Percentiles rank a stretch among this genome's conserved stretches.
phyloP scores from a whole-genome alignment of 1,139 yeast genomes.

The Candida dubliniensis region DNA sequence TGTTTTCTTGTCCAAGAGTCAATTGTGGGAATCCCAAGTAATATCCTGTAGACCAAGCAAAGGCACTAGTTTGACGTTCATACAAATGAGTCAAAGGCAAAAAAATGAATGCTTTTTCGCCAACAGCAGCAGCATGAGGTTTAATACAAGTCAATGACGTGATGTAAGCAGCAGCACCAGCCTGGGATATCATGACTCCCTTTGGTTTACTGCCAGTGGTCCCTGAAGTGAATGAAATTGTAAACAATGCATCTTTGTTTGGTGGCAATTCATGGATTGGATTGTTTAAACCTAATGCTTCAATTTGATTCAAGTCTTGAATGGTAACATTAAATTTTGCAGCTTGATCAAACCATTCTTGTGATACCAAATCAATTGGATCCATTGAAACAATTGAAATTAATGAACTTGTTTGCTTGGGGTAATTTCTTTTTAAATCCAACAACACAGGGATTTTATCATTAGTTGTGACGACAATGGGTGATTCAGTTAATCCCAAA shows the following conservation, averaged over 20 bases:
- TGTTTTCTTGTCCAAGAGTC: slow-evolving; percentile 12
- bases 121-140: slow-evolving; percentile 16
- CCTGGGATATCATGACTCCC: slow-evolving; percentile 62
- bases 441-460: slow-evolving; percentile 28
- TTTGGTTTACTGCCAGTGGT: slow-evolving; percentile 67
- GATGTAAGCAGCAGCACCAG: slow-evolving; percentile 48
- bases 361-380: slow-evolving; percentile 19
- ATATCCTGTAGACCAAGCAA: slow-evolving; percentile 36
- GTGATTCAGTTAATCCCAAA: slow-evolving; percentile 29
- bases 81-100: slow-evolving; percentile 41
- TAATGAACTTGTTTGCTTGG: slow-evolving; percentile 21
- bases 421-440: slow-evolving; percentile 21
- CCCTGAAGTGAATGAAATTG: slow-evolving; percentile 74
- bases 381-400: slow-evolving; percentile 35
- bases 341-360: slow-evolving; percentile 19
- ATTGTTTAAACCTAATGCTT: slow-evolving; percentile 46
- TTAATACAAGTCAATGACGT: slow-evolving; percentile 20
- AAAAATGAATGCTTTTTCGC: slow-evolving; percentile 24
- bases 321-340: slow-evolving; percentile 25
- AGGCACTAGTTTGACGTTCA: slow-evolving; percentile 34
- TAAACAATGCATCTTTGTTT: slow-evolving; percentile 49
- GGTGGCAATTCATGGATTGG: slow-evolving; percentile 51
- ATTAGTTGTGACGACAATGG: slow-evolving; percentile 30
- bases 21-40: slow-evolving; percentile 43
- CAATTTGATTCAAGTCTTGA: slow-evolving; percentile 48